Evolutionary conservation across 1,284 basidiomycete genomes (phyloP), one percentile per base, ranked within the genome.

Genomic region (Trichosporon ovoides): DNA sequence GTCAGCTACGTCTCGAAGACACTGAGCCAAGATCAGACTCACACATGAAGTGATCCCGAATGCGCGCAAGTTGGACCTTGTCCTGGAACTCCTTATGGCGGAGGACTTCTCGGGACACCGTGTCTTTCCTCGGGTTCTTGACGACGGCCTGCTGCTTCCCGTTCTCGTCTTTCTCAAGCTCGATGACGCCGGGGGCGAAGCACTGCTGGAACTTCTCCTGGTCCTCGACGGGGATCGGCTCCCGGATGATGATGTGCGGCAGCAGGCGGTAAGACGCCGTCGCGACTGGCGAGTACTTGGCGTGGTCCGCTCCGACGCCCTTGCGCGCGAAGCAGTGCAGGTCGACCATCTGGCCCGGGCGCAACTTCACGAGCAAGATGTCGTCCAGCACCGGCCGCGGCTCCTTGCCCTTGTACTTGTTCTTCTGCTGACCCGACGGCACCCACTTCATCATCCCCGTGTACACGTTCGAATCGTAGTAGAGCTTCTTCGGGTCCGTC

Each of bases 271-370:
- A 99, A 2, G 93, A 90, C 1, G 95, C 93, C 11, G 92, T 96
- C 2, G 93, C 91, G 53, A 98, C 96, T n/a, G 96, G 92, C 57
- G 86, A 91, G 77, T 90, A 98, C 74, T 99, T 99, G 40, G 96
- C 93, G 72, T 99, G 96, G 68, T 95, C 92, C 68, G 90, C 91
- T 19, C 92, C 94, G n/a, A 91, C 84, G 7, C 93, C 91, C 73
- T 98, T 98, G 49, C 67, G 64, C 3, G 74, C 74, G 60, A 94
- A 82, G 50, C 92, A 94, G 73, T 98, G 94, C 60, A 96, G 72
- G 72, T 97, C 91, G 77, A 94, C 63, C 57, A 71, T 60, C 71
- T 82, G 81, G 5, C 94, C 95, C 0, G 95, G 95, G 43, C 93
- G 81, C 50, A 98, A 79, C 77, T 98, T 98, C n/a, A 88, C 89